These are phyloP conservation scores for Penicillium herquei DNA, from an alignment of 495 filamentous ascomycete species.

Conservation along the genomic window DNA sequence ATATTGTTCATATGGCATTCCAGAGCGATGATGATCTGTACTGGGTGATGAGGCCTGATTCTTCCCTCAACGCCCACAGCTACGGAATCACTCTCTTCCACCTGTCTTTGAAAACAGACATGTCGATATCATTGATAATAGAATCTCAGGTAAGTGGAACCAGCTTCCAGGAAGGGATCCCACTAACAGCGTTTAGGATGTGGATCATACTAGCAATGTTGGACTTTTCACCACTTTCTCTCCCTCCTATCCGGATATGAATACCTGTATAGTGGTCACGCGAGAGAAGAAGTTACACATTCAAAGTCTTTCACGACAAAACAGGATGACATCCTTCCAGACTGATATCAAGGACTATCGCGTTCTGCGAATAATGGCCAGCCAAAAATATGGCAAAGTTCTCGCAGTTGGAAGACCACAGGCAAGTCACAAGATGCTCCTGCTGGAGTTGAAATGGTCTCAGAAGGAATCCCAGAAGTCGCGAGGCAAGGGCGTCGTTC, in stretches of 20 bases:
- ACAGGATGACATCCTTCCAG: constrained; percentile 9
- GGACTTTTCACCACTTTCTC: constrained; percentile 31
- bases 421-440: constrained; percentile 18
- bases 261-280: constrained; percentile 26
- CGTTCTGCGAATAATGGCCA: constrained; percentile 27
- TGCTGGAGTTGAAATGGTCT: constrained; percentile 26
- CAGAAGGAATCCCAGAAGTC: constrained; percentile 1
- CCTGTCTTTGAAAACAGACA: neutral
- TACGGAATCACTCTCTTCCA: constrained; percentile 8
- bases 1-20: constrained; percentile 25
- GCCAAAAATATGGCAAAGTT: constrained; percentile 16
- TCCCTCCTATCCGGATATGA: constrained; percentile 12
- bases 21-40: constrained; percentile 21
- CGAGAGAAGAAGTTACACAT: constrained; percentile 27
- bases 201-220: neutral
- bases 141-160: neutral
- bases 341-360: constrained; percentile 25
- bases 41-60: neutral
- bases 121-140: constrained; percentile 1
- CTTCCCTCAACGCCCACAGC: constrained; percentile 23
- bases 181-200: neutral
- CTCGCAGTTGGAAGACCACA: constrained; percentile 25
- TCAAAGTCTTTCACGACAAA: constrained; percentile 11
- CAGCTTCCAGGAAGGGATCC: neutral
- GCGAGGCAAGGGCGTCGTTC: neutral